Evolutionary conservation across 106 monocot genomes (phyloP).

Genomic region (Iris macrosiphon): DNA sequence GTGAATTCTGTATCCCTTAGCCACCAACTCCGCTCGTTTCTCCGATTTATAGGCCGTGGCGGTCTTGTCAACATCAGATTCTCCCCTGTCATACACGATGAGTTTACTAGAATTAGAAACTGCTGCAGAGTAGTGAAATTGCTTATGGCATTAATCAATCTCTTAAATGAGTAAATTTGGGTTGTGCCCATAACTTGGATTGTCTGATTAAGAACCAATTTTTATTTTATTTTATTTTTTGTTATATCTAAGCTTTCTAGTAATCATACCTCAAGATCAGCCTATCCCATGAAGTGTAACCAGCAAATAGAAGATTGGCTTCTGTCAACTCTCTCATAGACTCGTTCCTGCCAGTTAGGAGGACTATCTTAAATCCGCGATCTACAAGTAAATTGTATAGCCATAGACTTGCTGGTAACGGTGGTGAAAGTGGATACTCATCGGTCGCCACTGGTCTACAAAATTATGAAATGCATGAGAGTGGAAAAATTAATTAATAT

Average conservation of each 20-base stretch:
- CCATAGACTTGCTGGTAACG: constrained; percentile 23
- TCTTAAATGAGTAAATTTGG: no score
- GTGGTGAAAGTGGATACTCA: constrained; percentile 26
- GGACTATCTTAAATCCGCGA: constrained; percentile 21
- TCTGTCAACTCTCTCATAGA: constrained; percentile 10
- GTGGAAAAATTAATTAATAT: not conserved
- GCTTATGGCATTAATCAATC: no score
- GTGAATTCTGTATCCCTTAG: constrained; percentile 33
- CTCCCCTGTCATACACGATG: constrained; percentile 2
- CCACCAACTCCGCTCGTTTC: constrained; percentile 24
- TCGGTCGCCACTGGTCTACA: constrained; percentile 14
- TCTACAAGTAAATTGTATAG: constrained; percentile 20
- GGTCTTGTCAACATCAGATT: constrained; percentile 29
- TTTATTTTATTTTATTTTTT: no score
- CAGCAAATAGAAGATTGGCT: constrained; percentile 22
- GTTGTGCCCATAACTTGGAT: no score
- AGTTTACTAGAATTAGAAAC: no score
- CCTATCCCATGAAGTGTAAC: constrained; percentile 24
- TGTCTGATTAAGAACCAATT: no score
- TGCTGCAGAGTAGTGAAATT: no score
- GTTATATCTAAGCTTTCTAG: no score
- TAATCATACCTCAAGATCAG: constrained; percentile 41
- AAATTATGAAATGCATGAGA: not conserved
- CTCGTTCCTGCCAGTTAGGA: constrained; percentile 26
- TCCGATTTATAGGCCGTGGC: constrained; percentile 49